phyloP scores from a whole-genome alignment of 352 stramenopile genomes.

The Pythium insidiosum region DNA sequence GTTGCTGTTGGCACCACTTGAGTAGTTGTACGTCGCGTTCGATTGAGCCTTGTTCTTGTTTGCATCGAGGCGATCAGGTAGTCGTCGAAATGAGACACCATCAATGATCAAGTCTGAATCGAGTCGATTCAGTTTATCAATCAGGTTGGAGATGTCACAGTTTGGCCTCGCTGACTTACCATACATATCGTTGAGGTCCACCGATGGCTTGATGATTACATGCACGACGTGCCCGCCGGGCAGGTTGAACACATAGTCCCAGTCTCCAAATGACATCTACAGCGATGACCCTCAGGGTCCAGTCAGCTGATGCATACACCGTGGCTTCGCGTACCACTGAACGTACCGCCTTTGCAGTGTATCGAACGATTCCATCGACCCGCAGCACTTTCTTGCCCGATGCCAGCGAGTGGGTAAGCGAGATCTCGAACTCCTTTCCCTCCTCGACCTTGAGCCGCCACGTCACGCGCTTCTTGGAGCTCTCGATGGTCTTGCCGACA shows the following conservation, averaged over 20 bases:
- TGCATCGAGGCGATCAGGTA: slow-evolving; percentile 48
- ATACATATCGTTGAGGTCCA: slow-evolving; percentile 85
- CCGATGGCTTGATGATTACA: slow-evolving; percentile 80
- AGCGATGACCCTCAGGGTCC: no score
- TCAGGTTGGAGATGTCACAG: not conserved
- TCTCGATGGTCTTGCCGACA: slow-evolving; percentile 79
- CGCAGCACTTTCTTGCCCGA: slow-evolving; percentile 77
- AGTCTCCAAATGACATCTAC: slow-evolving; percentile 76
- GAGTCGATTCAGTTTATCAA: no score
- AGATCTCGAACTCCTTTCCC: slow-evolving; percentile 77
- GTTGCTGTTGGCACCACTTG: slow-evolving; percentile 6
- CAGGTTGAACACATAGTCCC: slow-evolving; percentile 82
- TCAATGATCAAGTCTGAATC: slow-evolving; percentile 71
- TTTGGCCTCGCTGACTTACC: no score
- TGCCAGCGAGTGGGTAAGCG: slow-evolving; percentile 72
- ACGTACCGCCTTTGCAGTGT: slow-evolving; percentile 66
- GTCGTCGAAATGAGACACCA: slow-evolving; percentile 64
- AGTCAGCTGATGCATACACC: no score
- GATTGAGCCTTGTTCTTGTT: slow-evolving; percentile 17
- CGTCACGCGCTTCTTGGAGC: slow-evolving; percentile 78
- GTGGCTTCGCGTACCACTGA: no score
- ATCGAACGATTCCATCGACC: slow-evolving; percentile 74
- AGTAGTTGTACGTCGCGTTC: slow-evolving; percentile 41
- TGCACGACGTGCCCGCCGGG: slow-evolving; percentile 71
- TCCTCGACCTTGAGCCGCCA: slow-evolving; percentile 79